Evolutionary conservation across 805 yeast genomes (phyloP), one percentile per base, ranked within the genome.

Genomic region (Zygosaccharomyces bailii): DNA sequence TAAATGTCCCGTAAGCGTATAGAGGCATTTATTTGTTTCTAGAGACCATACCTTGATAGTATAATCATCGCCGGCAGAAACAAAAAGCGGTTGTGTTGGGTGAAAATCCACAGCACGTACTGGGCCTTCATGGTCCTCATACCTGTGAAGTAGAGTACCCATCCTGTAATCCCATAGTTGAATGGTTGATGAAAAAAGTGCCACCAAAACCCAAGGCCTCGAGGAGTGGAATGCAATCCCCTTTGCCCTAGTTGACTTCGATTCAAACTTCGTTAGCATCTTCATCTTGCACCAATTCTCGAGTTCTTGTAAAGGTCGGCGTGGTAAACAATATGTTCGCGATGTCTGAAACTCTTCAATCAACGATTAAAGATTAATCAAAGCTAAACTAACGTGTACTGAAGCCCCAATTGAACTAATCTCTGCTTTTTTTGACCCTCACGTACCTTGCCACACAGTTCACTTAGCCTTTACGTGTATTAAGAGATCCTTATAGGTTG

Each of bases 141-240:
- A 93, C 46, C 97, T 79, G 67, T 90, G 98, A 63, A 93, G 82
- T 63, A 93, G 71, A 2, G 97, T 89, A 34, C 99, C 99, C 99
- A 93, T 93, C 61, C 99, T 82, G 70, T 95, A 93, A 69, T 93
- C 99, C 99, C 99, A 93, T 52, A 93, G 75, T 68, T 95, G 99
- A 65, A 93, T 91, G n/a, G 96, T 89, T n/a, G 96, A 88, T 20
- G 96, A 86, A 67, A 91, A 93, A 49, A 95, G 75, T 5, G 98
- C 89, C 25, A 90, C 98, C 57, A 93, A 75, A 48, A 89, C 87
- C 97, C 96, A 93, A 48, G 99, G 97, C 66, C 93, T 76, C 37
- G 56, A 59, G 42, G 98, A 96, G 69, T 95, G 96, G 71, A 93
- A 89, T 46, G 99, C 97, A 63, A 93, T 86, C 54, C 97, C 95